A percentile compares a stretch with the other conserved stretches of the same genome.
phyloP scores from a whole-genome alignment of 441 rosid genomes.

The Eugenia klotzschiana region DNA sequence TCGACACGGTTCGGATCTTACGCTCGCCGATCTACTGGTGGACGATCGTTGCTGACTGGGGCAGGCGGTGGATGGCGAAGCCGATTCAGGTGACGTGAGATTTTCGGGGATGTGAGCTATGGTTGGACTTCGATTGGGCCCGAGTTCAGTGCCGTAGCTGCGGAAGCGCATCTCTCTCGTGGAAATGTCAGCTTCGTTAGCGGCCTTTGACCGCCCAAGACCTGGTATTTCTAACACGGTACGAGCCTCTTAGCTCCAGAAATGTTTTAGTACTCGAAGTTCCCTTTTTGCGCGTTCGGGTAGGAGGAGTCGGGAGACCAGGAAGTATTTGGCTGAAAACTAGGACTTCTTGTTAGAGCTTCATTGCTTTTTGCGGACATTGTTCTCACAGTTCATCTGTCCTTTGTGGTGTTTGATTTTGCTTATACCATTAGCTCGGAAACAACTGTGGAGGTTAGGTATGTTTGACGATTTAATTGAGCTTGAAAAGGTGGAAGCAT shows the following conservation, averaged over 20 bases:
- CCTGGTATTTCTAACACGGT: conserved; percentile 73
- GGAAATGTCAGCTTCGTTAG: conserved; percentile 72
- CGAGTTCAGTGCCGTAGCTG: conserved; percentile 7
- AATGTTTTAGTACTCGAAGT: not conserved
- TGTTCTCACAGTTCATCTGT: not conserved
- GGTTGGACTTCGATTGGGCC: not conserved
- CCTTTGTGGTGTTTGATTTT: not conserved
- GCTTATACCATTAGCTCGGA: not conserved
- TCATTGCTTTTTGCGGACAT: not conserved
- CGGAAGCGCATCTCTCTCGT: conserved; percentile 15
- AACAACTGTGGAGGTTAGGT: not conserved
- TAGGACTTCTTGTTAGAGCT: not conserved
- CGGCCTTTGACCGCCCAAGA: conserved; percentile 82
- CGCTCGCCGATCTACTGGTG: not conserved
- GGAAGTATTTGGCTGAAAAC: not conserved
- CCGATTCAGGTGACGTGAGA: conserved; percentile 14
- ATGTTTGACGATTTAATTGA: not conserved
- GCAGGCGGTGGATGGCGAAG: conserved; percentile 3
- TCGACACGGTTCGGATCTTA: not conserved
- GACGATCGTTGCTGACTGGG: not conserved
- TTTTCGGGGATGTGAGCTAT: conserved; percentile 2
- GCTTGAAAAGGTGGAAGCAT: not conserved
- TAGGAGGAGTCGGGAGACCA: not conserved
- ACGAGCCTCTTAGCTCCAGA: not conserved
- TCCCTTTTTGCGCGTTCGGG: not conserved